A percentile compares a stretch with the other conserved stretches of the same genome.
Evolutionary conservation across 1,284 basidiomycete genomes (phyloP).

Genomic region (Xerocomus tenax): DNA sequence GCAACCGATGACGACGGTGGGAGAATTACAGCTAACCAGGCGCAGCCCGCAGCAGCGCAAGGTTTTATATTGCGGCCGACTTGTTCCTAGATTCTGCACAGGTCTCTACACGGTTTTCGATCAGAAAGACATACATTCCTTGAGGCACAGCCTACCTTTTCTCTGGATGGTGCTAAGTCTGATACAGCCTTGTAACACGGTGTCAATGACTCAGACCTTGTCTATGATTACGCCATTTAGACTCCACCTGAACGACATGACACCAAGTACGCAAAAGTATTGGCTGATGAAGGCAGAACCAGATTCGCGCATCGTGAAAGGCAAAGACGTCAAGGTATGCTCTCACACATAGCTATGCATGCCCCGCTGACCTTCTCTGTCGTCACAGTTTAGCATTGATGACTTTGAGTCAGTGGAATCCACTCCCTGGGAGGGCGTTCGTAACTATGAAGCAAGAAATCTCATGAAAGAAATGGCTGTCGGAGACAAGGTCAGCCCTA

Average conservation of each 20-base stretch:
- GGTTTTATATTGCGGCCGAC: constrained; percentile 1
- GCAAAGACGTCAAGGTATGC: constrained; percentile 79
- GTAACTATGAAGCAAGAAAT: constrained; percentile 88
- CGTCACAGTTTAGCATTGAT: constrained; percentile 74
- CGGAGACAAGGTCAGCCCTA: constrained; percentile 62
- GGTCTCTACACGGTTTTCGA: neutral
- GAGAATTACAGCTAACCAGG: neutral
- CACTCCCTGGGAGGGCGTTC: constrained; percentile 86
- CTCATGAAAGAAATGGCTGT: constrained; percentile 86
- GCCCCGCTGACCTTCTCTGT: neutral
- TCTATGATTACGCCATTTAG: neutral
- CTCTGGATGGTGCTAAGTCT: neutral
- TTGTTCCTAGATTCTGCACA: neutral
- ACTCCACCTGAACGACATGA: constrained; percentile 2
- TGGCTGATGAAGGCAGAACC: constrained; percentile 94
- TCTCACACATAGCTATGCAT: constrained; percentile 4
- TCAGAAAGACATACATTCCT: constrained; percentile 5
- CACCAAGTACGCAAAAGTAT: constrained; percentile 27
- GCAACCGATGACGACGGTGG: constrained; percentile 2
- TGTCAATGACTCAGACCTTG: neutral
- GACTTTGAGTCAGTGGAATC: constrained; percentile 72
- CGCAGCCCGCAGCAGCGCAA: constrained; percentile 9
- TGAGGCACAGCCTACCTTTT: neutral
- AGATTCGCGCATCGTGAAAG: constrained; percentile 78
- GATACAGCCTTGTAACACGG: constrained; percentile 2